phyloP scores from a whole-genome alignment of 2,329 filamentous ascomycete species.

The Dactylellina sp. region DNA sequence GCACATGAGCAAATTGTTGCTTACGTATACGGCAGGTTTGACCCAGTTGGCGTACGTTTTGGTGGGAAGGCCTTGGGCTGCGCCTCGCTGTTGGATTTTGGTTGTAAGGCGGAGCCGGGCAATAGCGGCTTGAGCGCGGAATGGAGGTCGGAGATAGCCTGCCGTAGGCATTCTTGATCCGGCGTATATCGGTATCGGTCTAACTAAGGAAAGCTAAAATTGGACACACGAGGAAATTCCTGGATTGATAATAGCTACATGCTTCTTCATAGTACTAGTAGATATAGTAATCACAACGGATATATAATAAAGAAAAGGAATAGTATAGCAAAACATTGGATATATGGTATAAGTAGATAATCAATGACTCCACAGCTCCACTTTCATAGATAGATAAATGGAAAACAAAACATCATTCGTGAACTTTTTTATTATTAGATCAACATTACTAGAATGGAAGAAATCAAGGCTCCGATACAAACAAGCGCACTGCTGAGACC shows the following conservation, averaged over 20 bases:
- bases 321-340: not conserved
- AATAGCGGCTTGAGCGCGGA: slow-evolving; percentile 7
- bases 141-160: not conserved
- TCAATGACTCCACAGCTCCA: slow-evolving; percentile 21
- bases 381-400: slow-evolving; percentile 10
- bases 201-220: too few species aligned
- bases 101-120: slow-evolving; percentile 25
- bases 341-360: not conserved
- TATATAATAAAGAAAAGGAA: not conserved
- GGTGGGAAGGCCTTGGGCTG: slow-evolving; percentile 6
- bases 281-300: not conserved
- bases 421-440: slow-evolving; percentile 34
- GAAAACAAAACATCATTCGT: slow-evolving; percentile 14
- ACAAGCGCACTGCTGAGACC: slow-evolving; percentile 27
- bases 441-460: slow-evolving; percentile 37
- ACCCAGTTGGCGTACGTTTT: not conserved
- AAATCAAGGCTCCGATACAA: slow-evolving; percentile 43
- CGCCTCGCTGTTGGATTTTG: slow-evolving; percentile 21
- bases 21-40: slow-evolving; percentile 47
- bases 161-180: not conserved
- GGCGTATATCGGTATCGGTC: not conserved
- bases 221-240: not conserved
- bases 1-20: slow-evolving; percentile 25
- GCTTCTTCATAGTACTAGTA: not conserved
- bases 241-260: slow-evolving; percentile 12